Conservation (phyloP, 2,329 filamentous ascomycete species). For the Botrytis pseudocinerea region DNA sequence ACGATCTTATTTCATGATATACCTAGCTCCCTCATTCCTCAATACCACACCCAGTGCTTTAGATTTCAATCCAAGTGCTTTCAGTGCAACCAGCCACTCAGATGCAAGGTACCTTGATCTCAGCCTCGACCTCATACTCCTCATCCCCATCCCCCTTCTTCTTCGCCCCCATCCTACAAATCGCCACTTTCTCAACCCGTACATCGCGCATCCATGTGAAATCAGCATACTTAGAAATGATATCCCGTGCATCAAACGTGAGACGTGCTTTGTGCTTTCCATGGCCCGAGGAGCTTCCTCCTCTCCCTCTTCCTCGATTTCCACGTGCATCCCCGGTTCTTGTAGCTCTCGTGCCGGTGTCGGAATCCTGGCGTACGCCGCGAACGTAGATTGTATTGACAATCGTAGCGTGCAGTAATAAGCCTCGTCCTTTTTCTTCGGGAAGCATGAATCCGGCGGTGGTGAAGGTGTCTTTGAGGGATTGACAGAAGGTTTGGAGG, state of each 20-base stretch:
- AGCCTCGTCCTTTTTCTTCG: conserved; percentile 54
- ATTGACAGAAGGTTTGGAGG: conserved; percentile 58
- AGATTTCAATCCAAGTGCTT: not conserved
- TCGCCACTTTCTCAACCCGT: conserved; percentile 67
- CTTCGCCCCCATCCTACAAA: conserved; percentile 88
- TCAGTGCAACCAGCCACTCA: not conserved
- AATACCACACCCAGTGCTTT: not conserved
- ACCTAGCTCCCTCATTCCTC: not conserved
- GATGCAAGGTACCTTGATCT: conserved; percentile 31
- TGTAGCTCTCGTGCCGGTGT: conserved; percentile 32
- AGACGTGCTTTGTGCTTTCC: conserved; percentile 32
- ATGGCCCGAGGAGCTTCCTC: conserved; percentile 32
- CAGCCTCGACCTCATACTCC: conserved; percentile 37
- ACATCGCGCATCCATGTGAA: conserved; percentile 71
- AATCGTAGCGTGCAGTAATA: conserved; percentile 82
- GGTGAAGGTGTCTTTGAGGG: conserved; percentile 55
- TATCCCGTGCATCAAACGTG: conserved; percentile 54
- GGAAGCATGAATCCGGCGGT: conserved; percentile 56
- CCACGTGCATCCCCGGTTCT: not conserved
- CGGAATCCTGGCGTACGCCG: conserved; percentile 22
- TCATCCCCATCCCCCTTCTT: conserved; percentile 40
- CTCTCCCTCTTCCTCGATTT: not conserved
- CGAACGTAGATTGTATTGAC: conserved; percentile 79
- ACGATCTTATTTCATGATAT: not conserved
- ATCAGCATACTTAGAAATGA: conserved; percentile 62